Conservation (phyloP, 1,284 basidiomycete genomes). For the Trichosporon asahii region DNA sequence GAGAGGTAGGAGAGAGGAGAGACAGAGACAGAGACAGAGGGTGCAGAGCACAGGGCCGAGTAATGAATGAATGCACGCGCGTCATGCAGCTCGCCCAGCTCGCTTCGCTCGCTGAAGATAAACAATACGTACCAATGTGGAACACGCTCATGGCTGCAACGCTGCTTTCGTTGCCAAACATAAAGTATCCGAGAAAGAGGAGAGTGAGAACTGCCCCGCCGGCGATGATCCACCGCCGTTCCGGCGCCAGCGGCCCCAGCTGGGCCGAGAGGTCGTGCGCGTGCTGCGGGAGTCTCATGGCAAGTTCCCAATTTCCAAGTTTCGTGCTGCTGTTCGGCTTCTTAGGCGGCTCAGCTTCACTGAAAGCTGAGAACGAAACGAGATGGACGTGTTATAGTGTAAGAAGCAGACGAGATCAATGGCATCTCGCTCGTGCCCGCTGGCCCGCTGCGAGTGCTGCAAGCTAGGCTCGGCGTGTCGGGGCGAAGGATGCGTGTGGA, state of each 20-base stretch:
- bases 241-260: background rate
- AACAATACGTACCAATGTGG: conserved; percentile 28
- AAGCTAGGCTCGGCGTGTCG: background rate
- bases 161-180: background rate
- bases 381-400: no score
- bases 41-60: no score
- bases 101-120: conserved; percentile 4
- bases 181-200: conserved; percentile 1
- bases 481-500: background rate
- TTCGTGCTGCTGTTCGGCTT: no score
- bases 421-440: no score
- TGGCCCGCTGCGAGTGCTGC: no score
- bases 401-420: no score
- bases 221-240: background rate
- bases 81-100: no score
- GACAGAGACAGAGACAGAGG: no score
- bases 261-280: background rate
- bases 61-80: no score
- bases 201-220: background rate
- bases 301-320: background rate
- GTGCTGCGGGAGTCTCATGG: background rate
- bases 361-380: no score
- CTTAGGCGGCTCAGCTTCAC: no score
- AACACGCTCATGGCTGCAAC: conserved; percentile 16
- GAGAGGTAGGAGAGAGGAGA: no score